A percentile compares a stretch with the other conserved stretches of the same genome.
Evolutionary conservation across 805 yeast genomes (phyloP).

Genomic region (Isabelozyma heimii): DNA sequence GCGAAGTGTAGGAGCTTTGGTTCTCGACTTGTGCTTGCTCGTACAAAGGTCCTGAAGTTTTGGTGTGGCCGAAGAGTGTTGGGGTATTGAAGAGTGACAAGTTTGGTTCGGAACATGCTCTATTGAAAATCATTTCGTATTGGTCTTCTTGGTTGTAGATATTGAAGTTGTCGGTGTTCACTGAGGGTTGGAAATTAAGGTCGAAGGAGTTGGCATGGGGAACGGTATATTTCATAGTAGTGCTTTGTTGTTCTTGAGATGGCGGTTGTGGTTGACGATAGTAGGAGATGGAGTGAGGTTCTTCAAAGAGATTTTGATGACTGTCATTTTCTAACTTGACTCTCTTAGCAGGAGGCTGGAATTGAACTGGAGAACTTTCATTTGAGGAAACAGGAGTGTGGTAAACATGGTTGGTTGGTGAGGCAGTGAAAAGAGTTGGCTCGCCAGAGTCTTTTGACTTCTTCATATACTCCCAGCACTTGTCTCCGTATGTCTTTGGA

Average conservation of each 20-base stretch:
- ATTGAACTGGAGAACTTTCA: constrained; percentile 9
- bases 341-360: constrained; percentile 9
- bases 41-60: not conserved
- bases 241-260: not conserved
- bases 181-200: constrained; percentile 8
- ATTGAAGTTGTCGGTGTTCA: constrained; percentile 8
- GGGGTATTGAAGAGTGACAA: constrained; percentile 5
- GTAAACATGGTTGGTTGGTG: constrained; percentile 1
- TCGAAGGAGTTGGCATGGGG: constrained; percentile 11
- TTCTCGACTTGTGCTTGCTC: not conserved
- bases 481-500: constrained; percentile 86
- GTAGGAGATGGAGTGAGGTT: not conserved
- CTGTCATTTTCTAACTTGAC: constrained; percentile 7
- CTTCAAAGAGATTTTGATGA: not conserved
- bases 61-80: constrained; percentile 7
- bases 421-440: constrained; percentile 1
- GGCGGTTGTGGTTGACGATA: not conserved
- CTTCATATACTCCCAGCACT: constrained; percentile 63
- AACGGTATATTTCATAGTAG: constrained; percentile 1
- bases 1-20: not conserved
- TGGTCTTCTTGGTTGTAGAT: constrained; percentile 7
- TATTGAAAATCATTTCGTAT: constrained; percentile 4
- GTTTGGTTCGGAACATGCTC: constrained; percentile 10
- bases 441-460: constrained; percentile 18
- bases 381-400: constrained; percentile 8